phyloP scores from a whole-genome alignment of 2,329 filamentous ascomycete species.

The Alternaria sp. region DNA sequence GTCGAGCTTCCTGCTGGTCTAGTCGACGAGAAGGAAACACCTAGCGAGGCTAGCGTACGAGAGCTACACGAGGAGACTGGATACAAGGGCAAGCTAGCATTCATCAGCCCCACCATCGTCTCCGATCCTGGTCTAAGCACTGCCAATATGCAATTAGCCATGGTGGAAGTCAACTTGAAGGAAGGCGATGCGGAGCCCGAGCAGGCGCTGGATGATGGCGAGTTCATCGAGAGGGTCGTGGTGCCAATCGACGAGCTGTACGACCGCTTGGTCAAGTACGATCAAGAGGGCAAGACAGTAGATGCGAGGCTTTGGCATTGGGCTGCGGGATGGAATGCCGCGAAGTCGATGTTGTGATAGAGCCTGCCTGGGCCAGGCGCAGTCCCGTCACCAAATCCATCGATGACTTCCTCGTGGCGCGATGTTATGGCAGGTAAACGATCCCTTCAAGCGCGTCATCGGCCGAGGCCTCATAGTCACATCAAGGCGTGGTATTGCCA shows the following conservation, averaged over 20 bases:
- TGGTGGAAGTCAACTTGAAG: conserved; percentile 62
- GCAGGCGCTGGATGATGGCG: conserved; percentile 66
- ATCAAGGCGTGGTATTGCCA: neutral
- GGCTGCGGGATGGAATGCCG: conserved; percentile 63
- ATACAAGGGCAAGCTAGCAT: conserved; percentile 59
- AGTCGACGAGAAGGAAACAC: conserved; percentile 63
- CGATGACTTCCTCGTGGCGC: neutral
- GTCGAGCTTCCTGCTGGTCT: conserved; percentile 68
- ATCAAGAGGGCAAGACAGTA: conserved; percentile 58
- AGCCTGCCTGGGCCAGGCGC: neutral
- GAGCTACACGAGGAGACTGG: conserved; percentile 69
- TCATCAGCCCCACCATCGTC: conserved; percentile 70
- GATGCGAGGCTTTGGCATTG: conserved; percentile 67
- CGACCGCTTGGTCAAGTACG: conserved; percentile 57
- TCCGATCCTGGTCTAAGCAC: conserved; percentile 68
- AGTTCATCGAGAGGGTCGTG: conserved; percentile 66
- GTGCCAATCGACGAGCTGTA: conserved; percentile 64
- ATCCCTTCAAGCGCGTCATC: neutral
- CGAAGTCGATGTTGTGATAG: conserved; percentile 38
- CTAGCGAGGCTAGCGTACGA: conserved; percentile 62
- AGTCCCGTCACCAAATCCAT: neutral
- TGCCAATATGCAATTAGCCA: conserved; percentile 67
- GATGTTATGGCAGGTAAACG: neutral
- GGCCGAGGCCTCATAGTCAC: neutral
- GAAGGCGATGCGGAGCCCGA: conserved; percentile 60